Conservation (phyloP, 2,329 filamentous ascomycete species). For the Cladosporium sphaerospermum region DNA sequence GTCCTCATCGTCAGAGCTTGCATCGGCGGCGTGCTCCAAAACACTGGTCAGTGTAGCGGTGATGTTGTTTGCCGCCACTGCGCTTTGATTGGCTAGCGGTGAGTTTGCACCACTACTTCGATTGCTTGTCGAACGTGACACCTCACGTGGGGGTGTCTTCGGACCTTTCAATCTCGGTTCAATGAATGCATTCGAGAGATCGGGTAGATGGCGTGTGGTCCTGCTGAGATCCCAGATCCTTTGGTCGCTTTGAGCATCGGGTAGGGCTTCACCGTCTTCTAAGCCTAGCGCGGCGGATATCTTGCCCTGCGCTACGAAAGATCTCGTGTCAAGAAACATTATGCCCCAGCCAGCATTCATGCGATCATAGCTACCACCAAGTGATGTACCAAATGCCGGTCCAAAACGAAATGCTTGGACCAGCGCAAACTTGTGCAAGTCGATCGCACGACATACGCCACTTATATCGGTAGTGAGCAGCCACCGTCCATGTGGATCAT, state of each 20-base stretch:
- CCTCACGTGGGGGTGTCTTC: not conserved
- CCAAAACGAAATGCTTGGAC: slow-evolving; percentile 24
- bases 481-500: slow-evolving; percentile 51
- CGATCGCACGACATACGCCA: slow-evolving; percentile 26
- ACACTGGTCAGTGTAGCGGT: not conserved
- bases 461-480: slow-evolving; percentile 52
- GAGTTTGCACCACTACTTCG: not conserved
- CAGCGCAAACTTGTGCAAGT: slow-evolving; percentile 20
- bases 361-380: slow-evolving; percentile 20
- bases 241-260: slow-evolving; percentile 14
- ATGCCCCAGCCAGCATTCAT: slow-evolving; percentile 32
- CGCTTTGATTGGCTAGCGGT: not conserved
- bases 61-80: not conserved
- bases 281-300: slow-evolving; percentile 23
- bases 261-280: slow-evolving; percentile 15
- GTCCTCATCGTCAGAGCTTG: not conserved
- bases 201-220: slow-evolving; percentile 19
- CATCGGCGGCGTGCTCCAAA: not conserved
- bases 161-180: not conserved
- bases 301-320: slow-evolving; percentile 24
- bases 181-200: slow-evolving; percentile 14
- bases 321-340: slow-evolving; percentile 32
- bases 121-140: not conserved
- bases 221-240: slow-evolving; percentile 27
- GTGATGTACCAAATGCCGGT: not conserved